A percentile compares a stretch with the other conserved stretches of the same genome.
phyloP scores from a whole-genome alignment of 352 stramenopile species.

The Vaucheria bursata region DNA sequence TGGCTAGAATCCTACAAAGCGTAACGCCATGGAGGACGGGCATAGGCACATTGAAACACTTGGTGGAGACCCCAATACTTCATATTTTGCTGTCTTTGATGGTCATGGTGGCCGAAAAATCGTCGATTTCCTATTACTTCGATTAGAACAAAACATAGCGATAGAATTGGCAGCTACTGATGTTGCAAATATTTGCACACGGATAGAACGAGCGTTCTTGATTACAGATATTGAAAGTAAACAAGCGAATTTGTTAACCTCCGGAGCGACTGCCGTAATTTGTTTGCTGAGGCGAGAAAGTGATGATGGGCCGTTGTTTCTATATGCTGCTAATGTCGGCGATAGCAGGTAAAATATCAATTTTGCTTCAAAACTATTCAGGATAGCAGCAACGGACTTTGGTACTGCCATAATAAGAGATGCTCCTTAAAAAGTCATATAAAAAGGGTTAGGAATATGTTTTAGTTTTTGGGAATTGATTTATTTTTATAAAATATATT shows the following conservation, averaged over 20 bases:
- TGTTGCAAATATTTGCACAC: slow-evolving; percentile 41
- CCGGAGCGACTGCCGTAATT: slow-evolving; percentile 51
- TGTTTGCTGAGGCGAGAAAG: slow-evolving; percentile 46
- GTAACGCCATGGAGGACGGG: slow-evolving; percentile 58
- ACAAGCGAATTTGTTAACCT: slow-evolving; percentile 45
- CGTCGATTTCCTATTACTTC: slow-evolving; percentile 45
- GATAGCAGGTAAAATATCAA: slow-evolving; percentile 33
- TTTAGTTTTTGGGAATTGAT: too few relatives aligned
- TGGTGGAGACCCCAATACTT: slow-evolving; percentile 42
- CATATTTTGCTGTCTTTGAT: slow-evolving; percentile 54
- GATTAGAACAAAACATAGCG: slow-evolving; percentile 41
- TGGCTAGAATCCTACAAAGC: slow-evolving; percentile 51
- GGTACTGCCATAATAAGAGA: too few relatives aligned
- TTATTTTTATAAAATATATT: too few relatives aligned
- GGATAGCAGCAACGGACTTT: too few relatives aligned
- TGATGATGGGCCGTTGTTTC: slow-evolving; percentile 18
- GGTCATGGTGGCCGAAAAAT: slow-evolving; percentile 47
- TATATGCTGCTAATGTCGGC: slow-evolving; percentile 52
- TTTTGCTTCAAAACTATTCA: too few relatives aligned
- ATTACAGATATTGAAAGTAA: slow-evolving; percentile 52
- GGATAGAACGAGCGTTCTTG: slow-evolving; percentile 50
- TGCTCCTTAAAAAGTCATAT: too few relatives aligned
- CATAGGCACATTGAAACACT: slow-evolving; percentile 51
- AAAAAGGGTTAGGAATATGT: too few relatives aligned
- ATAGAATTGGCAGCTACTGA: slow-evolving; percentile 48